These are phyloP conservation scores for Globisporangium uncinulatum DNA, from an alignment of 352 stramenopile species.

Conservation along the genomic window DNA sequence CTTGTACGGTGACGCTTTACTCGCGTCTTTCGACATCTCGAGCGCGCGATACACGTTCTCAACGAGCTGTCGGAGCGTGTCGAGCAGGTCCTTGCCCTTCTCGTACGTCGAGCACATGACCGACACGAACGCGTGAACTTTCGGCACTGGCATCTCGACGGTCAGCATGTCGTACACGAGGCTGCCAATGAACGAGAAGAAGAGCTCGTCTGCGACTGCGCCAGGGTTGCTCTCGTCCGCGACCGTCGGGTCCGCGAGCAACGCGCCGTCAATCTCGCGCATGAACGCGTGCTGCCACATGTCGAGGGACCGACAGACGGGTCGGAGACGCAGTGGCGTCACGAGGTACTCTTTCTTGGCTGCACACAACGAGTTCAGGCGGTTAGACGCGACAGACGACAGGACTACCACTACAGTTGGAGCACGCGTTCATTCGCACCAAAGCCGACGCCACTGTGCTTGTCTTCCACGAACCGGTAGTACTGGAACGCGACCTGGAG, in stretches of 20 bases:
- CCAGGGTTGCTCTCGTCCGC: slow-evolving; percentile 23
- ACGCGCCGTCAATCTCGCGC: slow-evolving; percentile 58
- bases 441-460: slow-evolving; percentile 63
- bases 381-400: not conserved
- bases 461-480: slow-evolving; percentile 77
- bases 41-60: slow-evolving; percentile 77
- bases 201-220: slow-evolving; percentile 58
- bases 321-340: slow-evolving; percentile 42
- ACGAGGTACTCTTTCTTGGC: slow-evolving; percentile 81
- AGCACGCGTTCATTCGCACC: slow-evolving; percentile 26
- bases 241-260: slow-evolving; percentile 29
- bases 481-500: slow-evolving; percentile 77
- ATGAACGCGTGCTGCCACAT: slow-evolving; percentile 85
- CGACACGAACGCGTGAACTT: slow-evolving; percentile 71
- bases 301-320: slow-evolving; percentile 73
- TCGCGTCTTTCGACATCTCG: slow-evolving; percentile 71
- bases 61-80: slow-evolving; percentile 73
- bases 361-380: slow-evolving; percentile 12
- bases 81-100: slow-evolving; percentile 57
- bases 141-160: slow-evolving; percentile 62
- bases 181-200: slow-evolving; percentile 79
- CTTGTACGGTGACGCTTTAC: slow-evolving; percentile 24
- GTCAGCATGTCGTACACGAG: slow-evolving; percentile 86
- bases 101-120: slow-evolving; percentile 84
- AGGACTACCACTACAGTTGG: not conserved